Percentiles rank a stretch among this genome's conserved stretches.
These are phyloP conservation scores for Rehmannia glutinosa DNA, from an alignment of 257 asterid genomes.

Conservation along the genomic window DNA sequence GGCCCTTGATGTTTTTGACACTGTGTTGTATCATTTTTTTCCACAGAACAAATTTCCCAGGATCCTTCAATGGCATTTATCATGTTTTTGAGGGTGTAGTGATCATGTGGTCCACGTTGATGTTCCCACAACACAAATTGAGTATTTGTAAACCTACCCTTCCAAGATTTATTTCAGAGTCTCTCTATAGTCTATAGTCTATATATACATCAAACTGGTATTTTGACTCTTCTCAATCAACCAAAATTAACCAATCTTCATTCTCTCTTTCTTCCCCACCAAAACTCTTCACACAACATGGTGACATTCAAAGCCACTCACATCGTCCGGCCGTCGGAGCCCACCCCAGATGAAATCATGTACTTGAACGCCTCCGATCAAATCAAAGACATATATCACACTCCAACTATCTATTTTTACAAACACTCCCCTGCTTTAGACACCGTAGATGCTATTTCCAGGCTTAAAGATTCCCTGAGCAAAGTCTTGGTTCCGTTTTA, in stretches of 20 bases:
- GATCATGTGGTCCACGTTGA: too few species aligned
- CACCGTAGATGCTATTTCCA: background rate
- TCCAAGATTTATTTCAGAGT: background rate
- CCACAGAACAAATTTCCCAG: too few species aligned
- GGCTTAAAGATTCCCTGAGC: conserved; percentile 39
- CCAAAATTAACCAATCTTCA: background rate
- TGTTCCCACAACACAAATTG: background rate
- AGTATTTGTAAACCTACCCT: conserved; percentile 24
- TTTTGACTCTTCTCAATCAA: background rate
- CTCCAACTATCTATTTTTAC: conserved; percentile 57
- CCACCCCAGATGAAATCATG: conserved; percentile 43
- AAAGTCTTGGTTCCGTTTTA: conserved; percentile 43
- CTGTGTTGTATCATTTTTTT: too few species aligned
- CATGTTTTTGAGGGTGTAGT: too few species aligned
- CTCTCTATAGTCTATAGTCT: too few species aligned
- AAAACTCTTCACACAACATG: conserved; percentile 11
- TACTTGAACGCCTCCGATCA: conserved; percentile 47
- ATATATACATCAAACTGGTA: background rate
- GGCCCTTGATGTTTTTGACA: too few species aligned
- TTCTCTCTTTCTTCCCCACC: background rate
- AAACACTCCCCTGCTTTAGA: conserved; percentile 17
- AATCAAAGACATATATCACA: conserved; percentile 42
- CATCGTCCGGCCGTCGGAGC: conserved; percentile 49
- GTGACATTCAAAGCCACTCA: conserved; percentile 35
- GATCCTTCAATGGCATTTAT: too few species aligned